Base-by-base conservation (phyloP, 129 eudicot genomes). In the Centrapalus pauciflorus region DNA sequence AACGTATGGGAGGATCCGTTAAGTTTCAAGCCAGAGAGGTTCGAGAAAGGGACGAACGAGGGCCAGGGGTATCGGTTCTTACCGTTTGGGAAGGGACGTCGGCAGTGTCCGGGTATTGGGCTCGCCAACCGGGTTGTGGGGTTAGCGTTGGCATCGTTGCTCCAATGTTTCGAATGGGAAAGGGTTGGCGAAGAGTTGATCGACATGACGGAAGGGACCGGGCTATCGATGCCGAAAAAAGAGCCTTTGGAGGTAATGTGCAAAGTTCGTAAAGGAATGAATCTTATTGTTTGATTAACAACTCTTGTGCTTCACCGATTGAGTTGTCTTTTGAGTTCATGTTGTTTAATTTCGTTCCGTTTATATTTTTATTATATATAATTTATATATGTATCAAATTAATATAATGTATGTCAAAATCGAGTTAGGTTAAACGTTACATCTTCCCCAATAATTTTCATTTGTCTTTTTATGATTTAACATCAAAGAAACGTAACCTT, bases 201-300 rank as follows among this genome's bases (percentile, higher is more conserved):
- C 64, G 68, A 50, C 5, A 11, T 73, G 48, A 46, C 72, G 0
- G 69, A 73, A 69, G 73, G 79, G 17, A 52, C 54, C 54, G 83
- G 77, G 17, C 26, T 85, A 23, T 64, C 77, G 2, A 48, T 74
- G 67, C 81, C 81, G 0, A 85, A 85, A 75, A 26, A 25, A 0
- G 81, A 70, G 46, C 77, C 88, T 0, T 43, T 82, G 38, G 84
- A 74, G 67, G 94, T 83, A 0, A 23, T 73, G 76, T 82, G 85
- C 14, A 55, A 19, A 65, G 55, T 70, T 19, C 35, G 81, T n/a
- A 11, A 65, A n/a, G 35, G 19, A 34, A 67, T 80, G 40, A 67
- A n/a, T n/a, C n/a, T n/a, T n/a, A n/a, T n/a, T n/a, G n/a, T n/a
- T n/a, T n/a, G n/a, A n/a, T n/a, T n/a, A n/a, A n/a, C n/a, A n/a